A percentile compares a stretch with the other conserved stretches of the same genome.
Evolutionary conservation across 2,329 filamentous ascomycete species (phyloP).

Genomic region (Botrytis elliptica): DNA sequence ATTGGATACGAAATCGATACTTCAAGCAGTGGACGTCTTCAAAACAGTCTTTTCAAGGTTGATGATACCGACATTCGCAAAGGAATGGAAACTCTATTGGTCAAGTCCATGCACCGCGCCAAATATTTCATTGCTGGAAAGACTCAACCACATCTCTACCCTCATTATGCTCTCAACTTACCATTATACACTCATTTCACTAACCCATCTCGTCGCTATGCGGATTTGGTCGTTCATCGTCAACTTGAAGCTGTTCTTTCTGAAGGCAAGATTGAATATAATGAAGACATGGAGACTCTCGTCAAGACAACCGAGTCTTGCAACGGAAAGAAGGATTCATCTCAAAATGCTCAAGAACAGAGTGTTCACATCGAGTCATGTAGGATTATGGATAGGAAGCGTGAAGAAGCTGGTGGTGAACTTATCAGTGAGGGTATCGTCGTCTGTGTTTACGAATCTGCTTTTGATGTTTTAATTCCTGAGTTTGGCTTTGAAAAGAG

Average conservation of each 20-base stretch:
- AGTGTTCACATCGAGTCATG: slow-evolving; percentile 98
- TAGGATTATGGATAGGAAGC: slow-evolving; percentile 89
- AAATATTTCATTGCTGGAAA: slow-evolving; percentile 91
- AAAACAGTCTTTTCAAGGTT: slow-evolving; percentile 93
- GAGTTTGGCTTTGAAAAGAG: slow-evolving; percentile 99
- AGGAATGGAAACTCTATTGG: slow-evolving; percentile 93
- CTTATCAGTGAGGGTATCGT: slow-evolving; percentile 95
- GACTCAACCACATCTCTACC: slow-evolving; percentile 71
- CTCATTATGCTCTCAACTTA: slow-evolving; percentile 89
- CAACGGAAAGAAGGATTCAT: slow-evolving; percentile 99
- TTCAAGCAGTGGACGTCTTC: slow-evolving; percentile 83
- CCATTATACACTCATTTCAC: slow-evolving; percentile 98
- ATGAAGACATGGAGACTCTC: slow-evolving; percentile 82
- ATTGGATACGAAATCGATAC: slow-evolving; percentile 89
- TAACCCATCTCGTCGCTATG: slow-evolving; percentile 89
- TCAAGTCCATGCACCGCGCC: slow-evolving; percentile 94
- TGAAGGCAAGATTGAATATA: slow-evolving; percentile 77
- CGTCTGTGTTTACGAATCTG: slow-evolving; percentile 95
- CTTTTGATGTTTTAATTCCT: slow-evolving; percentile 95
- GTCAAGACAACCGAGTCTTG: slow-evolving; percentile 92
- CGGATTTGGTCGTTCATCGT: slow-evolving; percentile 91
- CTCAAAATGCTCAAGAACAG: slow-evolving; percentile 95
- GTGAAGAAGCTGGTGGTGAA: slow-evolving; percentile 82
- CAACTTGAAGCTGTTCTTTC: slow-evolving; percentile 87
- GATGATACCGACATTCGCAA: slow-evolving; percentile 86